Base-by-base conservation (phyloP, 129 eudicot genomes). In the Silybum marianum region DNA sequence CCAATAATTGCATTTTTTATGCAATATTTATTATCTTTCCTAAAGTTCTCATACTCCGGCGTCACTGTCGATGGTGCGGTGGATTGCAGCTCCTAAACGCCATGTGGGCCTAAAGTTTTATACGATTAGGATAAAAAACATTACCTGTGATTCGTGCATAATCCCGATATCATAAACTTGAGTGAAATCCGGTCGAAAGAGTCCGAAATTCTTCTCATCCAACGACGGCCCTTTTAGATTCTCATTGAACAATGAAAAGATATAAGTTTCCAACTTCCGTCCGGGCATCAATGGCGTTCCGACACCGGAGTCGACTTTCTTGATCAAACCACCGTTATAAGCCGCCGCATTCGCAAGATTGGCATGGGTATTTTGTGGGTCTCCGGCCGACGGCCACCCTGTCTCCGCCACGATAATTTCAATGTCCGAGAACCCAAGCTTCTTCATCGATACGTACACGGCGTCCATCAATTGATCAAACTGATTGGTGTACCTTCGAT, bases 201-300 rank as follows among this genome's bases (percentile, higher is more conserved):
- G 81, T 67, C 99, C 99, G 74, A 93, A 95, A 38, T 90, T 88
- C 89, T 77, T 87, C 78, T 95, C 99, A 8, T 93, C 93, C 75
- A 88, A 36, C 28, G 97, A 87, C 3, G 98, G 98, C 30, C 95
- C 87, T 78, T 95, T 95, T 62, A 72, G 79, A 69, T 95, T 89
- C 87, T 95, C 99, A 72, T 89, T 93, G 34, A 95, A 95, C 89
- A 93, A 79, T 7, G 80, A 89, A 72, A 95, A 93, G 9, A 93
- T 88, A 72, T 93, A 95, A 0, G 92, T 91, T 88, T 93, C 99
- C 28, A 95, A 85, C 88, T 70, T 95, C 81, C 85, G 87, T 14
- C 83, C 77, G 0, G 98, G 99, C 97, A 95, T 88, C 90, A 95
- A 86, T 12, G 99, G 99, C 71, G 99, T 92, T 10, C 99, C 99